Evolutionary conservation across 2,329 filamentous ascomycete genomes (phyloP).

Genomic region (Penicillium vulpinum): DNA sequence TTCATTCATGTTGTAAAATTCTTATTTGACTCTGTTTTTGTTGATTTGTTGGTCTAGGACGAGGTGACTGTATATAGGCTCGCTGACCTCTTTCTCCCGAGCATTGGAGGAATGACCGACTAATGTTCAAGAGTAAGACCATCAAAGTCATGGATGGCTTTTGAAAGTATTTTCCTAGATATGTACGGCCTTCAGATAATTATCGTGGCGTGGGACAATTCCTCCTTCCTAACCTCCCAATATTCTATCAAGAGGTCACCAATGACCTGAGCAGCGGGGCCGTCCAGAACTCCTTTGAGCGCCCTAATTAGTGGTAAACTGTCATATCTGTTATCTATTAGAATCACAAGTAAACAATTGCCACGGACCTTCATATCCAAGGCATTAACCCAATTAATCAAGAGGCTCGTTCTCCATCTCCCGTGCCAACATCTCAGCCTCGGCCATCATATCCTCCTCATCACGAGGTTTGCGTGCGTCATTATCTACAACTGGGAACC

Average conservation of each 20-base stretch:
- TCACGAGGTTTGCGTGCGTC: conserved; percentile 65
- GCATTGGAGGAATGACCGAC: not conserved
- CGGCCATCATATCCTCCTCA: conserved; percentile 73
- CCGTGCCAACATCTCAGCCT: conserved; percentile 64
- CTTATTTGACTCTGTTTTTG: no score
- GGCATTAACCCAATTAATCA: conserved; percentile 23
- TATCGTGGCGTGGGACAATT: not conserved
- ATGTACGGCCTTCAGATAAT: not conserved
- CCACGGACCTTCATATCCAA: not conserved
- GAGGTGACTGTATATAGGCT: not conserved
- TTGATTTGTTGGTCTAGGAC: not conserved
- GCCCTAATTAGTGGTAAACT: not conserved
- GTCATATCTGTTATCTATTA: not conserved
- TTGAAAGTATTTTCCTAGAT: not conserved
- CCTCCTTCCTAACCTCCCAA: not conserved
- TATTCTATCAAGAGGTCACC: not conserved
- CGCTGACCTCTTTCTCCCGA: not conserved
- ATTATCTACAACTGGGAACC: conserved; percentile 71
- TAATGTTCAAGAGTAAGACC: not conserved
- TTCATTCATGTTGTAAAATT: no score
- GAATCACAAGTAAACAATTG: not conserved
- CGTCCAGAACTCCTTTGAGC: not conserved
- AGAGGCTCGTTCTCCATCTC: conserved; percentile 41
- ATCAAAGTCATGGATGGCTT: not conserved
- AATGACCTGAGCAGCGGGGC: not conserved